phyloP scores from a whole-genome alignment of 495 filamentous ascomycete genomes.

The Aspergillus ostianus region DNA sequence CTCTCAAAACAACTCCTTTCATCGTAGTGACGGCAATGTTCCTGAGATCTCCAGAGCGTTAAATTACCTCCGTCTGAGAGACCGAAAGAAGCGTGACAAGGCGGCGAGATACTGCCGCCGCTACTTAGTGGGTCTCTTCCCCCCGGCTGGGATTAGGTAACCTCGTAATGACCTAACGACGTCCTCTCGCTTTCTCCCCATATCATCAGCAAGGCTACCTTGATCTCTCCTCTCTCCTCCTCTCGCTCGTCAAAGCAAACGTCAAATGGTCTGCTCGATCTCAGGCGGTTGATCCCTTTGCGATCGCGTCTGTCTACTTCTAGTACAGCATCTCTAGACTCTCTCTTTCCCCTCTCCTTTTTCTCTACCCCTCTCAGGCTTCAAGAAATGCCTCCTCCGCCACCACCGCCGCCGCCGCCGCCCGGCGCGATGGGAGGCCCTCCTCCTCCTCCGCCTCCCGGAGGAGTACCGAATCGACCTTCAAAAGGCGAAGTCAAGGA shows the following conservation, averaged over 20 bases:
- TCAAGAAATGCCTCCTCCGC: constrained; percentile 61
- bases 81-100: constrained; percentile 10
- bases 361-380: constrained; percentile 9
- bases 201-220: constrained; percentile 8
- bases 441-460: constrained; percentile 65
- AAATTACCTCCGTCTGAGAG: neutral
- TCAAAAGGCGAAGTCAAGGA: constrained; percentile 46
- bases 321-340: constrained; percentile 7
- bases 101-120: constrained; percentile 20
- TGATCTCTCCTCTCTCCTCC: constrained; percentile 5
- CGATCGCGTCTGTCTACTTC: constrained; percentile 10
- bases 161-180: neutral
- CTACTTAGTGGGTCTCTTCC: no score
- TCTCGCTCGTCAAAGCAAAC: neutral
- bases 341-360: constrained; percentile 13
- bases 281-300: constrained; percentile 13
- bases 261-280: constrained; percentile 13
- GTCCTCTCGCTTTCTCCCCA: constrained; percentile 2
- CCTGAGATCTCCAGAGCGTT: neutral
- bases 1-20: constrained; percentile 34
- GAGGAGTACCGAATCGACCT: constrained; percentile 47
- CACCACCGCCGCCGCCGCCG: constrained; percentile 66
- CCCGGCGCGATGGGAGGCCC: constrained; percentile 64
- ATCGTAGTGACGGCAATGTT: constrained; percentile 21
- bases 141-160: constrained; percentile 2